Percentiles rank a stretch among this genome's conserved stretches.
These are phyloP conservation scores for Mortierella hygrophila DNA, from an alignment of 192 early-diverging fungal species.

Conservation along the genomic window DNA sequence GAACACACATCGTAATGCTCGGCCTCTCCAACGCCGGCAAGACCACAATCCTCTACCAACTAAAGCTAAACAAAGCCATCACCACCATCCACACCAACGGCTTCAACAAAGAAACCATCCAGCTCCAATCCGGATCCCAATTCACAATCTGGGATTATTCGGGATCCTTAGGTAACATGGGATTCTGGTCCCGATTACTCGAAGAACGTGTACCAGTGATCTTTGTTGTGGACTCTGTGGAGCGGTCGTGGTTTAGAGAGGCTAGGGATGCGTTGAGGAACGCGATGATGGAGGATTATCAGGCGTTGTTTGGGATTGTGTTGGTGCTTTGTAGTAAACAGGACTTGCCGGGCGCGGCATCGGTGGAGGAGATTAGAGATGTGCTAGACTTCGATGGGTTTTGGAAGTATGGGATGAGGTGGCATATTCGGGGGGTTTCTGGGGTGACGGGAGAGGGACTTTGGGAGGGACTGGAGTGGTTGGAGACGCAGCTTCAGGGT, in stretches of 20 bases:
- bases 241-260: background rate
- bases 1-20: background rate
- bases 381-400: background rate
- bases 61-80: background rate
- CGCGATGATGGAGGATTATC: background rate
- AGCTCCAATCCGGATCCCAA: background rate
- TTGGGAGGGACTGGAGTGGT: background rate
- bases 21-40: background rate
- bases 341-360: background rate
- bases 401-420: background rate
- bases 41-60: conserved; percentile 7
- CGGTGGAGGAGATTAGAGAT: background rate
- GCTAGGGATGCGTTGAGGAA: background rate
- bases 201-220: background rate
- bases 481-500: background rate
- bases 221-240: background rate
- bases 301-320: background rate
- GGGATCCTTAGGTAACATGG: background rate
- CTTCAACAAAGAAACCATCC: background rate
- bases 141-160: background rate
- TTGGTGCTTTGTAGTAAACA: background rate
- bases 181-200: background rate
- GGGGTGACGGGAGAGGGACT: background rate
- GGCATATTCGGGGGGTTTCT: background rate
- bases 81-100: background rate